These are phyloP conservation scores for Ustilago nuda DNA, from an alignment of 1,284 basidiomycete species.

Conservation along the genomic window DNA sequence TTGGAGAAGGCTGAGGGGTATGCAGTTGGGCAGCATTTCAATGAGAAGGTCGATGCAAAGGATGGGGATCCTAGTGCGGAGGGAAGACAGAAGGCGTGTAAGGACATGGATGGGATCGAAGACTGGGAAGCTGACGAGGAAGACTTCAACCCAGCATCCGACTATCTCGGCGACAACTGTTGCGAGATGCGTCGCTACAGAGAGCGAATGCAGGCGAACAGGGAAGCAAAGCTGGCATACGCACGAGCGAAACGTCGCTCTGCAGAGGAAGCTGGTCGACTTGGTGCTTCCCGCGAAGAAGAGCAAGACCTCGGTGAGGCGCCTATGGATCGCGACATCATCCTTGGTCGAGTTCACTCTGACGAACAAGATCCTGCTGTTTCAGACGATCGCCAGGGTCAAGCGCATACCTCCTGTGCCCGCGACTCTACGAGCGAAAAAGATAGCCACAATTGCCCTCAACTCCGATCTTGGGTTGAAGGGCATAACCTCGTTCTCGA, in stretches of 20 bases:
- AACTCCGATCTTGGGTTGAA: conserved; percentile 63
- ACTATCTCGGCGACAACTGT: conserved; percentile 67
- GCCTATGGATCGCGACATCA: conserved; percentile 55
- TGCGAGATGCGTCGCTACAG: conserved; percentile 58
- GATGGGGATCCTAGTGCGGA: conserved; percentile 10
- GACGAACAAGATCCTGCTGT: conserved; percentile 51
- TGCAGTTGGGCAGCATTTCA: conserved; percentile 15
- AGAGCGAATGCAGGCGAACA: conserved; percentile 29
- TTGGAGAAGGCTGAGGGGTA: conserved; percentile 53
- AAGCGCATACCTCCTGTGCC: conserved; percentile 15
- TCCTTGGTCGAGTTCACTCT: conserved; percentile 29
- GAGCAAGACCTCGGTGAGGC: conserved; percentile 57
- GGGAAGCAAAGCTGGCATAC: conserved; percentile 20
- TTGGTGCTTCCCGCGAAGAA: conserved; percentile 32
- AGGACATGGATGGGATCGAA: conserved; percentile 54
- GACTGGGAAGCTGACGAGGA: conserved; percentile 58
- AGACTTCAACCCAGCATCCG: conserved; percentile 52
- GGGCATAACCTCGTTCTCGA: conserved; percentile 65
- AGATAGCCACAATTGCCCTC: conserved; percentile 49
- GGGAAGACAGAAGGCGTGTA: conserved; percentile 19
- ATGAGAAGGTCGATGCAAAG: conserved; percentile 23
- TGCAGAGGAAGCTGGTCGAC: conserved; percentile 21
- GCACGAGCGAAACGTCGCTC: conserved; percentile 24
- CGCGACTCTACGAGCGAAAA: conserved; percentile 8
- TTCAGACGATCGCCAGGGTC: conserved; percentile 40